Evolutionary conservation across 2,329 filamentous ascomycete species (phyloP).

Genomic region (Trichoderma asperellum): DNA sequence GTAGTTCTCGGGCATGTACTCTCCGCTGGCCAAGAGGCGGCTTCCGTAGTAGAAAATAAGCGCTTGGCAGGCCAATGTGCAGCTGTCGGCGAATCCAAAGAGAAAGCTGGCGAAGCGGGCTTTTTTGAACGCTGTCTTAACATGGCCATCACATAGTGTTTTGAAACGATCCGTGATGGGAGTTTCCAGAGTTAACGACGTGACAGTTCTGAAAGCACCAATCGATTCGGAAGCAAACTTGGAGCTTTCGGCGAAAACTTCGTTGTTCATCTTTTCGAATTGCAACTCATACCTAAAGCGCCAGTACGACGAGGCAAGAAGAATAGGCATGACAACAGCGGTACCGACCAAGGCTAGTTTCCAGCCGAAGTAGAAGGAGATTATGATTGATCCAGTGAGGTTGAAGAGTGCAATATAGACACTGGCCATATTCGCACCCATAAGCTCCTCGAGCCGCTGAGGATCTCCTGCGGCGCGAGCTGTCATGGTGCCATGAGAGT

Average conservation of each 20-base stretch:
- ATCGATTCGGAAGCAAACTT: constrained; percentile 77
- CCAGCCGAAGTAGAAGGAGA: constrained; percentile 76
- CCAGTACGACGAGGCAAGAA: constrained; percentile 53
- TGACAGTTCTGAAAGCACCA: constrained; percentile 72
- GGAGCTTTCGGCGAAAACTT: constrained; percentile 71
- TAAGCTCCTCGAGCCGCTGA: constrained; percentile 63
- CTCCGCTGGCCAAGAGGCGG: constrained; percentile 56
- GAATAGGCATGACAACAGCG: constrained; percentile 61
- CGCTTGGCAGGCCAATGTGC: constrained; percentile 65
- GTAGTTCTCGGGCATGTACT: constrained; percentile 54
- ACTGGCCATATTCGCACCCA: constrained; percentile 66
- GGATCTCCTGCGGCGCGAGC: constrained; percentile 60
- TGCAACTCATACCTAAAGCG: constrained; percentile 63
- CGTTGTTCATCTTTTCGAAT: constrained; percentile 70
- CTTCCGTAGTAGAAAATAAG: constrained; percentile 70
- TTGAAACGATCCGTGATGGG: constrained; percentile 66
- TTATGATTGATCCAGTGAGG: constrained; percentile 64
- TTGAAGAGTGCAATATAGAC: constrained; percentile 67
- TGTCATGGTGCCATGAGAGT: constrained; percentile 64
- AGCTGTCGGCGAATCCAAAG: constrained; percentile 71
- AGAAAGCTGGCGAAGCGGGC: constrained; percentile 65
- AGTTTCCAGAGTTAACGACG: constrained; percentile 70
- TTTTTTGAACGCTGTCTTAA: constrained; percentile 61
- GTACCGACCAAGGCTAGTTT: constrained; percentile 71
- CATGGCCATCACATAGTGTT: constrained; percentile 61